Conservation (phyloP, 2,329 filamentous ascomycete species). For the Ophiostoma sp. region DNA sequence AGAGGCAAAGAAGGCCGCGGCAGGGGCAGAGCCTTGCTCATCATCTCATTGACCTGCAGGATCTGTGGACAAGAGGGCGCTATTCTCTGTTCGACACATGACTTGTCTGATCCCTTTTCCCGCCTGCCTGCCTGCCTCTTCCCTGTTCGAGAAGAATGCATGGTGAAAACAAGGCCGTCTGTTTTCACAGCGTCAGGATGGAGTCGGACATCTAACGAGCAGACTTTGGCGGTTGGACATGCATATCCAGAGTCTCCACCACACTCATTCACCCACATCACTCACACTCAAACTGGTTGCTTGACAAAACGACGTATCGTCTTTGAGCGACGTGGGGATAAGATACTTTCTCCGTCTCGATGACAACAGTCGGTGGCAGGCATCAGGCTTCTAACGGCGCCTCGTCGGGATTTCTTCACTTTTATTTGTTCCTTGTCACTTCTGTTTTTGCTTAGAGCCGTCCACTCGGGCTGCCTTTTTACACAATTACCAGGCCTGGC, state of each 20-base stretch:
- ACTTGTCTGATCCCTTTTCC: conserved; percentile 16
- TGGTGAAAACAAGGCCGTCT: not conserved
- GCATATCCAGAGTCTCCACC: not conserved
- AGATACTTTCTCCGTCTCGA: not conserved
- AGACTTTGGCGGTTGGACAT: not conserved
- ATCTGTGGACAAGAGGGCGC: not conserved
- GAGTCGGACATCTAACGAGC: conserved; percentile 10
- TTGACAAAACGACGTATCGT: not conserved
- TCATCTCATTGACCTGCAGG: conserved; percentile 2
- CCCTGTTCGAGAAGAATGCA: not conserved
- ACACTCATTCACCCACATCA: not conserved
- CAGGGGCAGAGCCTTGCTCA: conserved; percentile 1
- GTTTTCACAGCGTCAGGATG: conserved; percentile 6
- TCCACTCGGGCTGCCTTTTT: not conserved
- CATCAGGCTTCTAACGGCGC: conserved; percentile 13
- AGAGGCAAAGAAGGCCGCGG: not conserved
- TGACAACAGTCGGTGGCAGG: conserved; percentile 10
- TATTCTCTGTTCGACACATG: conserved; percentile 13
- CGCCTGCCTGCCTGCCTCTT: not conserved
- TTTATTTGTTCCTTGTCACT: not conserved
- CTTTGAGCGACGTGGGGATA: not conserved
- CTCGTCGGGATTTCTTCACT: not conserved
- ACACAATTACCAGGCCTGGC: conserved; percentile 1
- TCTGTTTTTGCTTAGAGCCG: not conserved
- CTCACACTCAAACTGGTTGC: not conserved